These are phyloP conservation scores for Fusarium incarnatum DNA, from an alignment of 2,329 filamentous ascomycete genomes.

Conservation along the genomic window DNA sequence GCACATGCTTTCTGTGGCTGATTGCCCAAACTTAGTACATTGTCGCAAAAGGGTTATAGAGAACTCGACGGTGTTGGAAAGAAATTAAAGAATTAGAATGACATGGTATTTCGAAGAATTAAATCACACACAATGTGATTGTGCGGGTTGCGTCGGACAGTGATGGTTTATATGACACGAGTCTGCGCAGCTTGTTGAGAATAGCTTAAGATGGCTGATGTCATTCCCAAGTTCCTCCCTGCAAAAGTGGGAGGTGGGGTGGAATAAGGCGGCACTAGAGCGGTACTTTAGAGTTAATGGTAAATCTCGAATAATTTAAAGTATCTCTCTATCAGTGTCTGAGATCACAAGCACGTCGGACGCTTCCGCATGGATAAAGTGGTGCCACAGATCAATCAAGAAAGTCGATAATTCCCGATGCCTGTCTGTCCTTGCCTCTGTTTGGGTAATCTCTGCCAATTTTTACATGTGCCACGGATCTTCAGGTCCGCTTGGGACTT, in stretches of 20 bases:
- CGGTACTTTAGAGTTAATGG: constrained; percentile 7
- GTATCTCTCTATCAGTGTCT: constrained; percentile 15
- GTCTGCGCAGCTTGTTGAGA: constrained; percentile 38
- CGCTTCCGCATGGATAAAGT: constrained; percentile 11
- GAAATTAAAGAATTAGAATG: constrained; percentile 10
- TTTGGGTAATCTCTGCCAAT: constrained; percentile 2
- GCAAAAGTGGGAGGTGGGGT: constrained; percentile 36
- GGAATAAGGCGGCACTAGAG: constrained; percentile 13
- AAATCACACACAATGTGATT: not conserved
- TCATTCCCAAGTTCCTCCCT: constrained; percentile 38
- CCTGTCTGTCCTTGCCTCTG: not conserved
- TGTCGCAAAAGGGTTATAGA: constrained; percentile 1
- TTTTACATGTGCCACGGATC: constrained; percentile 31
- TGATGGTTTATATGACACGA: constrained; percentile 25
- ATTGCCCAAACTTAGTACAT: constrained; percentile 26
- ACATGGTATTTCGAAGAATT: not conserved
- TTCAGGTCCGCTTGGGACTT: constrained; percentile 31
- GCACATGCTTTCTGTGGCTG: constrained; percentile 36
- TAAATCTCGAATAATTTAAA: not conserved
- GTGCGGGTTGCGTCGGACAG: constrained; percentile 1
- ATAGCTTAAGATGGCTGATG: constrained; percentile 43
- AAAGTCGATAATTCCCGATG: constrained; percentile 16
- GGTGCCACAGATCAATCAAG: not conserved
- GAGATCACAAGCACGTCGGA: constrained; percentile 24
- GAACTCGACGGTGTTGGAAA: constrained; percentile 1